Percentiles rank a stretch among this genome's conserved stretches.
Evolutionary conservation across 176 grass and related monocot species (phyloP).

Genomic region (Cocos nucifera): DNA sequence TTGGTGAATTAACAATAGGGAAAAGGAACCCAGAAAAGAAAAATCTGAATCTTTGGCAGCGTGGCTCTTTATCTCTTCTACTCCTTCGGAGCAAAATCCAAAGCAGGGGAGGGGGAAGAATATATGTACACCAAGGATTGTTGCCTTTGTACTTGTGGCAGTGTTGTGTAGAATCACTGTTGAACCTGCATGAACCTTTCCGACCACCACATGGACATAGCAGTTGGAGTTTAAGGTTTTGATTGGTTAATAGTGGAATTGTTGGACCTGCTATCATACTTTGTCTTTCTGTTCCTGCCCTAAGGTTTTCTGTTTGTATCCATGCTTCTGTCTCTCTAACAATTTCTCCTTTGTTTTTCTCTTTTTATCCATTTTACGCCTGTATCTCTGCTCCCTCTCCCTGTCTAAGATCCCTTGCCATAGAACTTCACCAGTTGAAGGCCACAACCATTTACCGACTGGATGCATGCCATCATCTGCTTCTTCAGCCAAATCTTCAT

Average conservation of each 20-base stretch:
- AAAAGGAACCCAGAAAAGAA: no score
- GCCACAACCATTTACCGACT: constrained; percentile 66
- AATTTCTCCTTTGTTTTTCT: constrained; percentile 71
- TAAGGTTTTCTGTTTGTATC: constrained; percentile 93
- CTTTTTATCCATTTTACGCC: constrained; percentile 87
- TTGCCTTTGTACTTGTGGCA: no score
- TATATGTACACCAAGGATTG: no score
- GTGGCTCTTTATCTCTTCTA: no score
- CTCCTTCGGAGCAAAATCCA: no score
- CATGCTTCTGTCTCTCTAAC: constrained; percentile 72
- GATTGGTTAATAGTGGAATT: not conserved
- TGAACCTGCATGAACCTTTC: no score
- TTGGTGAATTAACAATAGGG: no score
- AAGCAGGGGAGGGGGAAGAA: no score
- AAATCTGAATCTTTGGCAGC: no score
- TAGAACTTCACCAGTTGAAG: constrained; percentile 75
- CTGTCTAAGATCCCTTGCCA: constrained; percentile 75
- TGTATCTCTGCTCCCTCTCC: constrained; percentile 76
- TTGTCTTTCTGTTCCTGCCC: constrained; percentile 34
- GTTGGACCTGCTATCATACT: not conserved
- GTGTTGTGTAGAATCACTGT: no score
- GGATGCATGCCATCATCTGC: constrained; percentile 71
- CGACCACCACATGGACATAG: no score
- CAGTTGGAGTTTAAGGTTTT: no score
- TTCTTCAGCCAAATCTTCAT: constrained; percentile 96